Evolutionary conservation across 1,284 basidiomycete genomes (phyloP).

Genomic region (Trichosporon coremiiforme): DNA sequence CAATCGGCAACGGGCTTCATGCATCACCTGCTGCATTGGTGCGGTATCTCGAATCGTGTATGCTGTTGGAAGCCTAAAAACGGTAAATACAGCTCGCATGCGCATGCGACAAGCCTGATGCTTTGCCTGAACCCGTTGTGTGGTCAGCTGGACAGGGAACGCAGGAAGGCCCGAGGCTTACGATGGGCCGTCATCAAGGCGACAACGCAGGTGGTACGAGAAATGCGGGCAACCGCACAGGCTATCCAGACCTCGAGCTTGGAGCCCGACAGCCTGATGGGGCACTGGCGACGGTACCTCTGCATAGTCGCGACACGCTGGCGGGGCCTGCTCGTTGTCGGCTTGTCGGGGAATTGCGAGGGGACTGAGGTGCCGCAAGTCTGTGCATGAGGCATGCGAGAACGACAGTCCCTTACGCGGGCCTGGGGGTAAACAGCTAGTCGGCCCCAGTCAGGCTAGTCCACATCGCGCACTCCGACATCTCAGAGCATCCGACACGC

Average conservation of each 20-base stretch:
- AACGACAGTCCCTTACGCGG: not conserved
- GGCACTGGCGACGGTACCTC: not conserved
- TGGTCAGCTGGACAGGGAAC: not conserved
- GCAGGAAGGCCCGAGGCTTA: too few relatives aligned
- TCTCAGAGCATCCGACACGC: not conserved
- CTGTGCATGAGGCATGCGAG: constrained; percentile 11
- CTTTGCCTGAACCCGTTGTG: too few relatives aligned
- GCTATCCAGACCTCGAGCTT: not conserved
- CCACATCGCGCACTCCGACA: not conserved
- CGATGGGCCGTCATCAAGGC: not conserved
- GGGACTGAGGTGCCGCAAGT: not conserved
- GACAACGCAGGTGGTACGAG: not conserved
- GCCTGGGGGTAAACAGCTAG: not conserved
- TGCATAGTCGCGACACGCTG: not conserved
- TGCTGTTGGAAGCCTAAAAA: not conserved
- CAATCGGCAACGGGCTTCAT: too few relatives aligned
- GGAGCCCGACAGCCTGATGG: not conserved
- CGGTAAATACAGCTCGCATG: not conserved
- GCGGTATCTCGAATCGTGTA: not conserved
- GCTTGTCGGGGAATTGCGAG: not conserved
- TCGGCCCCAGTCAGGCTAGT: not conserved
- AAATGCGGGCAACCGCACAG: not conserved
- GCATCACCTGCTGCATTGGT: not conserved
- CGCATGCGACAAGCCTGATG: not conserved
- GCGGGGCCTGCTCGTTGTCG: not conserved